phyloP scores from a whole-genome alignment of 2,329 filamentous ascomycete genomes.

The Aspergillus udagawae region DNA sequence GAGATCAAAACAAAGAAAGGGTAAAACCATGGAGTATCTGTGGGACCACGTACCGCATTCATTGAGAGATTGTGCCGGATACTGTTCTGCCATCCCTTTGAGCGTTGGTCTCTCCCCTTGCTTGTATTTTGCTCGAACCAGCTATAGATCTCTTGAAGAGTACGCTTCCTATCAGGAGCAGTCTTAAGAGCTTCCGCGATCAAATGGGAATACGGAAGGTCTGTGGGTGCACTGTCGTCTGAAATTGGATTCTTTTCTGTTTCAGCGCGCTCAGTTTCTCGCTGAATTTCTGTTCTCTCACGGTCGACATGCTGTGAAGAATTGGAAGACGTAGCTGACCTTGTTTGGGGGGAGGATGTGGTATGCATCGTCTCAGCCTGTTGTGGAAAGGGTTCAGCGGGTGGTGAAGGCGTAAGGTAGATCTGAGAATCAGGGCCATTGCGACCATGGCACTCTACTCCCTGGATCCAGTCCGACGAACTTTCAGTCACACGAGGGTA shows the following conservation, averaged over 20 bases:
- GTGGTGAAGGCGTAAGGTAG: conserved; percentile 7
- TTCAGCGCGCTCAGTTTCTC: conserved; percentile 18
- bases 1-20: conserved; percentile 9
- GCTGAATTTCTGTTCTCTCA: conserved; percentile 7
- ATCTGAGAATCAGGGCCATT: conserved; percentile 2
- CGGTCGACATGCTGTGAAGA: conserved; percentile 10
- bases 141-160: conserved; percentile 79
- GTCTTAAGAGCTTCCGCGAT: conserved; percentile 73
- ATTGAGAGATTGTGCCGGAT: conserved; percentile 95
- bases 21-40: background rate
- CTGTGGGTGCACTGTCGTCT: conserved; percentile 33
- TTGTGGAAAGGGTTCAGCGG: conserved; percentile 7
- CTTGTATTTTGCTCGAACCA: conserved; percentile 83
- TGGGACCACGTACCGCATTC: conserved; percentile 67
- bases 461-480: conserved; percentile 12
- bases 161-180: conserved; percentile 64
- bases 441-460: conserved; percentile 2
- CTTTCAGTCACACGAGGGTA: conserved; percentile 6
- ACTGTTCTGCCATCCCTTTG: conserved; percentile 88
- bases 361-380: background rate
- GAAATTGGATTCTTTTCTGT: conserved; percentile 16
- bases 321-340: conserved; percentile 20
- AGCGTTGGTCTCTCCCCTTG: conserved; percentile 60
- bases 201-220: conserved; percentile 74
- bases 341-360: conserved; percentile 4